Evolutionary conservation across 2,329 filamentous ascomycete species (phyloP), one percentile per base, ranked within the genome.

Genomic region (Aschersonia sp.): DNA sequence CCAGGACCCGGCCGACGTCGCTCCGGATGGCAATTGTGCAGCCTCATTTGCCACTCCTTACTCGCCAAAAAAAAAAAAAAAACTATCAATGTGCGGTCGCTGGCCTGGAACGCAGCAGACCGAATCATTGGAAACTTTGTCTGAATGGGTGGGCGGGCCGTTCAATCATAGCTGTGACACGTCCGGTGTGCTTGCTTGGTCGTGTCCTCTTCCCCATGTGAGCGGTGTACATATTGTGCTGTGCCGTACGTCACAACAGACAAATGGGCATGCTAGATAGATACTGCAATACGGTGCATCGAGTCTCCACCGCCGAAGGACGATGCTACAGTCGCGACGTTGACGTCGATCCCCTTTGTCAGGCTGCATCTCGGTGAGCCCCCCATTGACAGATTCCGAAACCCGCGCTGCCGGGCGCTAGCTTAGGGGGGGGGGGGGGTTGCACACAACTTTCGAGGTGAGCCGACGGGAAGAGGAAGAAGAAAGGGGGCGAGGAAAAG

Each of bases 21-120:
- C 35, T 46, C 39, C 10, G 45, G 42, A 39, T 41, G 39, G 14
- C 41, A 29, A 35, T 12, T 46, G 14, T 43, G 45, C 30, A 32
- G 39, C 37, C 45, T 37, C 45, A 46, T 46, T 46, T 39, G 39
- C 45, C 45, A 42, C 45, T 29, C 12, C 8, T 37, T 37, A 8
- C 35, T 37, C 35, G 42, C 42, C 6, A 43, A 30, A 12, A 11
- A 29, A 29, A 6, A 30, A 29, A 11, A 10, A 29, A 8, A 22
- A 43, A n/a, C 29, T n/a, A 8, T 43, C 9, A 30, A 43, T 32
- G 12, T 37, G 9, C 7, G 42, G 45, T 29, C 6, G 39, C 39
- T 37, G 37, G 29, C 33, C 42, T 43, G 42, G 43, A 43, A 30
- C 14, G 11, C 42, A 12, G 12, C 8, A 4, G 35, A 37, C 8